These are phyloP conservation scores for Thuidium tamariscinum DNA, from an alignment of 225 moss, liverwort and hornwort species.

Conservation along the genomic window DNA sequence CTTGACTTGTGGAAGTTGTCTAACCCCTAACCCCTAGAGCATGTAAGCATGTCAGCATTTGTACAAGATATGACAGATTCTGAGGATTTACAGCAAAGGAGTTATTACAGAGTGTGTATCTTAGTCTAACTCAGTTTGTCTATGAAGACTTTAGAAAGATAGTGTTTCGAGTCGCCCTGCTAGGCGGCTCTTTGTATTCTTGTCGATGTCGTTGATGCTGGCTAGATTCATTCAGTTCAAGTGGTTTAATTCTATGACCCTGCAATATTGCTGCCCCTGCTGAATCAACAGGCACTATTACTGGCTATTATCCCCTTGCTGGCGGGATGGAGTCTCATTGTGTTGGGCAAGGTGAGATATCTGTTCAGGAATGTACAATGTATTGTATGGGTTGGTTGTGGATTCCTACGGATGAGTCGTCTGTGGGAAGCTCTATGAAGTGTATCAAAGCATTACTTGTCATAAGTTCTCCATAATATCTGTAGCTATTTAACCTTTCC, in stretches of 20 bases:
- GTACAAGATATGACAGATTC: not conserved
- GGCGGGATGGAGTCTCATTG: constrained; percentile 51
- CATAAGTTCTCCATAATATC: not conserved
- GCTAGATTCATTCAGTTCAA: not conserved
- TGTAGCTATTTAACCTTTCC: not conserved
- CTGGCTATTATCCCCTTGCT: constrained; percentile 37
- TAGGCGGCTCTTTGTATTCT: not conserved
- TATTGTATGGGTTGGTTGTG: not conserved
- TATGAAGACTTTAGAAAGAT: not conserved
- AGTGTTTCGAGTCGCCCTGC: not conserved
- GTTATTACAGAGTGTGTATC: not conserved
- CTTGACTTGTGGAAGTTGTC: not conserved
- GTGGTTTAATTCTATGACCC: not conserved
- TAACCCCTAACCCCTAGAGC: not conserved
- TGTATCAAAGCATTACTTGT: not conserved
- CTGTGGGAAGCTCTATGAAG: not conserved
- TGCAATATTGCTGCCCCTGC: not conserved
- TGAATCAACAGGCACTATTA: constrained; percentile 43
- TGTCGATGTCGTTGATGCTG: not conserved
- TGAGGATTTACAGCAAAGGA: not conserved
- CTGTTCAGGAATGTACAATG: not conserved
- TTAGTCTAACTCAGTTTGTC: not conserved
- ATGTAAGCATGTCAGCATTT: too few relatives aligned
- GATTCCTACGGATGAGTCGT: not conserved
- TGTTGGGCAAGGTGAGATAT: constrained; percentile 41